These are phyloP conservation scores for Xylaria multiplex DNA, from an alignment of 2,329 filamentous ascomycete genomes.

Conservation along the genomic window DNA sequence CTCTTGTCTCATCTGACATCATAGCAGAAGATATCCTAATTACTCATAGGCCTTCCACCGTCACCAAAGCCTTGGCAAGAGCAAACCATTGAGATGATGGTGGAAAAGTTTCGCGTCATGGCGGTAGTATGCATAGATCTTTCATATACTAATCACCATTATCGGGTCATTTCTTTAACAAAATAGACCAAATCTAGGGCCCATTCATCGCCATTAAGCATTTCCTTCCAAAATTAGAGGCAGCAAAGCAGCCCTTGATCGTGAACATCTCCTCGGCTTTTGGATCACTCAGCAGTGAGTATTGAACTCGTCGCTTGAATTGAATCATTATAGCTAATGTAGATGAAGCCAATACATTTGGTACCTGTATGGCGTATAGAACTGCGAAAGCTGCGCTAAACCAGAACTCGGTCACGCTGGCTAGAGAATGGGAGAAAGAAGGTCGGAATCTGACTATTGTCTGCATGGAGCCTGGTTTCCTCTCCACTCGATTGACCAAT, in stretches of 20 bases:
- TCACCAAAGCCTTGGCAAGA: slow-evolving; percentile 1
- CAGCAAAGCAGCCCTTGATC: neutral
- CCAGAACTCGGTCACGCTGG: slow-evolving; percentile 5
- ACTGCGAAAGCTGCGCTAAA: slow-evolving; percentile 8
- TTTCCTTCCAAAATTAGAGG: neutral
- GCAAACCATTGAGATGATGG: neutral
- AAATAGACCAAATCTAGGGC: neutral
- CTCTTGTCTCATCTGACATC: neutral
- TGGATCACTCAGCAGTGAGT: slow-evolving; percentile 1
- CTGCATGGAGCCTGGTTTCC: neutral
- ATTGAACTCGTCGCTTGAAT: neutral
- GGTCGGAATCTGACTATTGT: neutral
- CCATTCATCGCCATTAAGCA: slow-evolving; percentile 7
- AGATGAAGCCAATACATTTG: slow-evolving; percentile 2
- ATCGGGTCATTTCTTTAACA: no score
- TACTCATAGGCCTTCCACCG: slow-evolving; percentile 3
- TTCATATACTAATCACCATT: neutral
- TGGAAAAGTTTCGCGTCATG: slow-evolving; percentile 6
- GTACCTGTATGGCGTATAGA: slow-evolving; percentile 17
- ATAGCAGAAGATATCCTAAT: neutral
- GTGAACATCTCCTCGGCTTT: slow-evolving; percentile 7
- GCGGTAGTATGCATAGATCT: neutral
- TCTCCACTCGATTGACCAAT: neutral
- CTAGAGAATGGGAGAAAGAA: slow-evolving; percentile 7
- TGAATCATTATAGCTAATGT: neutral